phyloP scores from a whole-genome alignment of 345 rosid genomes.

The Excoecaria cochinchinensis region DNA sequence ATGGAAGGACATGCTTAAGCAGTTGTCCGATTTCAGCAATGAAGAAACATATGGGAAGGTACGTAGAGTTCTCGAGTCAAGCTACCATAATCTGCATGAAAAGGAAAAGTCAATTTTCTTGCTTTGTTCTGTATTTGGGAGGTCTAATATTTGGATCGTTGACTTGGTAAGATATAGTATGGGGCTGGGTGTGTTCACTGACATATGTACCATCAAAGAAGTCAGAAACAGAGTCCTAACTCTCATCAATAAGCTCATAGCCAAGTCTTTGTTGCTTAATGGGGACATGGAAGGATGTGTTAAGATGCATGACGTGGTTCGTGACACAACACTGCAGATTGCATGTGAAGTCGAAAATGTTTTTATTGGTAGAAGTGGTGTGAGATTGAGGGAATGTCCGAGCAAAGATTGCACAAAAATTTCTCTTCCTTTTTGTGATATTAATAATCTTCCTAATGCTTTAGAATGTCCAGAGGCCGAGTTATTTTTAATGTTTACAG shows the following conservation, averaged over 20 bases:
- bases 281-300: background rate
- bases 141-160: no score
- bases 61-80: no score
- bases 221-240: no score
- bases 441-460: background rate
- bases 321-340: background rate
- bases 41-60: no score
- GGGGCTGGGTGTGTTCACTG: no score
- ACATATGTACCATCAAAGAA: no score
- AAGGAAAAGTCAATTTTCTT: no score
- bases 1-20: no score
- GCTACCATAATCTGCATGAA: no score
- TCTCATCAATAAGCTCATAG: no score
- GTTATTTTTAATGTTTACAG: background rate
- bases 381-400: background rate
- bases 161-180: no score
- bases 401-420: background rate
- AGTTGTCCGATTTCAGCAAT: background rate
- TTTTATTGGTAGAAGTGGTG: background rate
- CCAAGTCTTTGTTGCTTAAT: background rate
- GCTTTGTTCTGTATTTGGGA: no score
- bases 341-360: background rate
- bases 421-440: background rate
- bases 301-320: background rate
- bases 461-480: constrained; percentile 2